A percentile compares a stretch with the other conserved stretches of the same genome.
These are phyloP conservation scores for Kazachstania viticola DNA, from an alignment of 805 yeast genomes.

Conservation along the genomic window DNA sequence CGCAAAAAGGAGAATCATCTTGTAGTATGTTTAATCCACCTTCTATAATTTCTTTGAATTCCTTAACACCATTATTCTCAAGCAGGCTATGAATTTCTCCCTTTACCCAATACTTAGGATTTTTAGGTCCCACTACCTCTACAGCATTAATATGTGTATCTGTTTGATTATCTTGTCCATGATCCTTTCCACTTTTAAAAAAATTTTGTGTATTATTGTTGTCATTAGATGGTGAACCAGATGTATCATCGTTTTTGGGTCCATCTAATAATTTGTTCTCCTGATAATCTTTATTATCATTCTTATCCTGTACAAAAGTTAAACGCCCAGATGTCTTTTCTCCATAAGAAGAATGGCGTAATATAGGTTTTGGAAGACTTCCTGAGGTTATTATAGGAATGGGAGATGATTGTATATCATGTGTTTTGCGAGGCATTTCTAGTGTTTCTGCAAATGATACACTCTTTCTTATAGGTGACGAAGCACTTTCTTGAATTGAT, in stretches of 20 bases:
- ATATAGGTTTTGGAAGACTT: background rate
- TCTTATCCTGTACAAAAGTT: background rate
- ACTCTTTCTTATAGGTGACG: background rate
- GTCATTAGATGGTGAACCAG: too few species aligned
- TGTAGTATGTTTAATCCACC: constrained; percentile 18
- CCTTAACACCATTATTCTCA: constrained; percentile 11
- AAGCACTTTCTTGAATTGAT: too few species aligned
- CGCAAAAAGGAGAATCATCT: constrained; percentile 1
- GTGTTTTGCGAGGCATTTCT: background rate
- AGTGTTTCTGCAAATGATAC: background rate
- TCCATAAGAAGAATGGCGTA: background rate
- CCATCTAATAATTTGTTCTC: too few species aligned
- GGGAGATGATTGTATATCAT: background rate
- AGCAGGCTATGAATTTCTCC: constrained; percentile 22
- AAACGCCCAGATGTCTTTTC: background rate
- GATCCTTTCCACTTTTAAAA: too few species aligned
- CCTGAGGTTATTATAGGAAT: background rate
- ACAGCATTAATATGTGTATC: too few species aligned
- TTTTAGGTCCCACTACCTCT: too few species aligned
- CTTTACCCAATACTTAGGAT: constrained; percentile 16
- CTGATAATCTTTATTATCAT: too few species aligned
- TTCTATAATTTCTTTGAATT: constrained; percentile 13
- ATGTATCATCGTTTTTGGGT: too few species aligned
- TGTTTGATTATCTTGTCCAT: too few species aligned
- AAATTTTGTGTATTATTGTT: too few species aligned